Evolutionary conservation across 148 eudicot species (phyloP), one percentile per base, ranked within the genome.

Genomic region (Oxyria digyna): DNA sequence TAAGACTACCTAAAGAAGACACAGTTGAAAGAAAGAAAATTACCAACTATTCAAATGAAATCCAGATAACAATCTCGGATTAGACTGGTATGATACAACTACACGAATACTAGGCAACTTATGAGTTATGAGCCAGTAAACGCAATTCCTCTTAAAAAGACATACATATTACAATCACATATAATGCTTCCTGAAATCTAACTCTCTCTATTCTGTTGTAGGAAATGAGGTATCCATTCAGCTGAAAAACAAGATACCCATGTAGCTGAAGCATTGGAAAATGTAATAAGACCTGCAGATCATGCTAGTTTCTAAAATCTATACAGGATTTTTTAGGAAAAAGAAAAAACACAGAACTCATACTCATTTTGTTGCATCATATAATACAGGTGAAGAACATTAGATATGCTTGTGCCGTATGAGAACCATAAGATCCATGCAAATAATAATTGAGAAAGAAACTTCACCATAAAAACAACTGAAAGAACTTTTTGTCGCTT

Each of bases 401-500:
- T 15, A 38, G 38, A 31, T 13, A 15, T 29, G 38, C 37, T 59
- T 29, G 20, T n/a, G 3, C 7, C 4, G 8, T 59, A 13, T 57
- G 64, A 57, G 64, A 57, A 57, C 18, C 18, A 21, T 9, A 24
- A 40, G 17, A 67, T 67, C 46, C n/a, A 26, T 41, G 48, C 31
- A 67, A 37, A 13, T n/a, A 24, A 57, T 26, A 57, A 21, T 14
- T 15, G 15, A 59, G 37, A 75, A 71, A 23, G 52, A 77, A 38
- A 63, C 29, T 67, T 23, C 79, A 94, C 98, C 97, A 94, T 76
- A 80, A 94, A 94, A 52, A 81, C 97, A 74, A 90, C 96, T 24
- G 98, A 94, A 62, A 94, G 97, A 76, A 90, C 82, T 76, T 82
- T 93, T 78, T 90, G 97, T 49, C 74, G 89, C 82, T 82, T 94